Evolutionary conservation across 768 basidiomycete genomes (phyloP), one percentile per base, ranked within the genome.

Genomic region (Suillus weaverae): DNA sequence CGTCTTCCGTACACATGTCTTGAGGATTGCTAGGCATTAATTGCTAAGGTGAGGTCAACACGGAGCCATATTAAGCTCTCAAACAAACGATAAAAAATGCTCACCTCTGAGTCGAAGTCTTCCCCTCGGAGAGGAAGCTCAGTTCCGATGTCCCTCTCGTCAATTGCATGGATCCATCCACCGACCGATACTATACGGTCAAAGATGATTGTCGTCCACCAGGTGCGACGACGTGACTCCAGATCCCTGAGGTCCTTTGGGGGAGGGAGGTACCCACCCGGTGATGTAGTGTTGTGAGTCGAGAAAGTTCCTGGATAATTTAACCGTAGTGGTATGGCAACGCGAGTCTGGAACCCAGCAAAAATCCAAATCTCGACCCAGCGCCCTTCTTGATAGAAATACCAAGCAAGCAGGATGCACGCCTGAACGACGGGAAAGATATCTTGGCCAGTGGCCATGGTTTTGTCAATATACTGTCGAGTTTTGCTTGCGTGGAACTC

Each of bases 321-420:
- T 33, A 94, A 77, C 50, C 92, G 87, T 36, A 95, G 81, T 6
- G 92, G 93, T 20, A 94, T 83, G 32, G 91, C 90, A 22, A 91
- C 90, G 36, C 92, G 84, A 18, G 89, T 91, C 72, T 93, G 90
- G 71, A 94, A 94, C 14, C 86, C 91, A 22, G 93, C 91, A 76
- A 93, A 93, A 46, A 94, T 90, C 93, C 93, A 94, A 4, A 94
- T 89, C 76, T 95, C 93, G 10, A 94, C 92, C 93, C 93, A 86
- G 62, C 92, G 84, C 3, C 93, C 92, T 76, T 94, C 93, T 63
- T 92, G 89, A 72, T 94, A 95, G 69, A 94, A 94, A 76, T 92
- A 94, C 93, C 93, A 95, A 2, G 91, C 91, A 20, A 95, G 84
- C 30, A 95, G 79, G 66, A 90, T 89, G 71, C 92, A 93, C 7